Percentiles rank a stretch among this genome's conserved stretches.
Conservation (phyloP, 257 asterid species). For the Solanum peruvianum region DNA sequence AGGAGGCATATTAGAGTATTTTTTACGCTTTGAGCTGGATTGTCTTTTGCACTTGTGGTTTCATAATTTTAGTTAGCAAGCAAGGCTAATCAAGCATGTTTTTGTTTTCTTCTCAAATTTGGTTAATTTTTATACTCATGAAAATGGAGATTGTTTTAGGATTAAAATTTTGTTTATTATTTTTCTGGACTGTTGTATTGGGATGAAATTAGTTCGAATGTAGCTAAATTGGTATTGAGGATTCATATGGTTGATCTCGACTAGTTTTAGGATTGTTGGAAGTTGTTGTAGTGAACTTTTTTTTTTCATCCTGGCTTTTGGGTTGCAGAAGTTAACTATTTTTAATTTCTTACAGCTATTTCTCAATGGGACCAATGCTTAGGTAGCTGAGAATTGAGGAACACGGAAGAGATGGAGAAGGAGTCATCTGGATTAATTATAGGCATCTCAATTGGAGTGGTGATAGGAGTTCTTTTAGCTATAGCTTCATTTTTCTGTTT, state of each 20-base stretch:
- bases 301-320: not conserved
- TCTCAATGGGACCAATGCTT: conserved; percentile 10
- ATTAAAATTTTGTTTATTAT: not conserved
- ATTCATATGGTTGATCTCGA: not conserved
- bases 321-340: not conserved
- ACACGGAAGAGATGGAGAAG: conserved; percentile 41
- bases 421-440: conserved; percentile 54
- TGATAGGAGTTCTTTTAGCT: conserved; percentile 75
- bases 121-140: not conserved
- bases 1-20: not conserved
- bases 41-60: not conserved
- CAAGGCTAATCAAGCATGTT: not conserved
- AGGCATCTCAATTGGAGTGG: conserved; percentile 82
- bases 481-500: conserved; percentile 46
- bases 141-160: not conserved
- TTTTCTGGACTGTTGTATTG: not conserved
- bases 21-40: not conserved
- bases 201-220: not conserved
- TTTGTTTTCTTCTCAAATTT: not conserved
- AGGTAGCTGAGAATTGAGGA: conserved; percentile 15
- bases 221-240: not conserved
- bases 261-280: not conserved
- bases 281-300: not conserved
- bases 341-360: not conserved
- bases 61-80: not conserved